Base-by-base conservation (phyloP, 2,329 filamentous ascomycete species). In the Talaromyces sp. region DNA sequence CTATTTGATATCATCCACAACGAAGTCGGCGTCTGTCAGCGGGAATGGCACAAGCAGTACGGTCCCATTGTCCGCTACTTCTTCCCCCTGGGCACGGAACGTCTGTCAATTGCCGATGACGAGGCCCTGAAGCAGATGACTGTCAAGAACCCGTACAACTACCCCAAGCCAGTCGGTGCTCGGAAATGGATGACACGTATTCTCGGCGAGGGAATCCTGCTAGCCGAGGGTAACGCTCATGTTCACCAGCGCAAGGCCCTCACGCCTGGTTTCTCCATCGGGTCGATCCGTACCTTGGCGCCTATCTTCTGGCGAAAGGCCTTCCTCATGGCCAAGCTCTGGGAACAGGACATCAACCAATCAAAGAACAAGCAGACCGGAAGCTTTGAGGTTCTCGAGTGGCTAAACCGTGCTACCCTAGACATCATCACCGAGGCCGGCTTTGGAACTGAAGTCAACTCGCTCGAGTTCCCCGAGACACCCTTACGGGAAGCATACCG, bases 41-140 rank as follows among this genome's bases (percentile, higher is more conserved):
- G 78, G 51, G 62, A 69, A 62, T 80, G 78, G 78, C 78, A 80
- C 65, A 62, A 72, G 42, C 56, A 74, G 27, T 70, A 78, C 54
- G 78, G 77, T 17, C 71, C 74, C 32, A 77, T 80, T 53, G 73
- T 80, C 58, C 73, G 78, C 59, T 80, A 80, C 63, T 80, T 77
- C 71, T 80, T 80, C 61, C 78, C 78, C 27, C 76, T 80, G 42
- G 78, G 78, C 55, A 71, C 73, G 27, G 78, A 80, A 66, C 72
- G 78, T 44, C 71, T 80, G 9, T 76, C 78, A 3, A 67, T 80
- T 52, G 77, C 77, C 62, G 76, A 79, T 54, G 77, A 80, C 59
- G 75, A 77, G 56, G 75, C 75, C 17, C 72, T 80, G 53, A 76
- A 76, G 65, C 75, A 80, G 58, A 76, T 80, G 73, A 79, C 76